These are phyloP conservation scores for Penicillium flavigenum DNA, from an alignment of 495 filamentous ascomycete genomes.

Conservation along the genomic window DNA sequence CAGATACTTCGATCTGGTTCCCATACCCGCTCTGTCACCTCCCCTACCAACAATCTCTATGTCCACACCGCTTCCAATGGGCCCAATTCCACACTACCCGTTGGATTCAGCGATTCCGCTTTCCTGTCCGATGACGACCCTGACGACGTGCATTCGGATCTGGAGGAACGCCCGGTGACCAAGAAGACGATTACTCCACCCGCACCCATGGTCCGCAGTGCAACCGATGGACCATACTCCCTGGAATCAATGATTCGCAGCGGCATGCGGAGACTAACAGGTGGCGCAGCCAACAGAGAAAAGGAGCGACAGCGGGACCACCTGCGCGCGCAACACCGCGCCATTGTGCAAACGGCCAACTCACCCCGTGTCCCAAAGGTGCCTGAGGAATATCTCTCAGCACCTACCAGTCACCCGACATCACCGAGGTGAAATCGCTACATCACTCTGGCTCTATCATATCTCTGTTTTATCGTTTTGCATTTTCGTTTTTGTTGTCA, in stretches of 20 bases:
- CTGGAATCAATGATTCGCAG: slow-evolving; percentile 66
- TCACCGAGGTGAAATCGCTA: slow-evolving; percentile 33
- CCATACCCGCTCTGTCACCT: slow-evolving; percentile 73
- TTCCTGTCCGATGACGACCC: slow-evolving; percentile 59
- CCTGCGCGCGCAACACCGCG: slow-evolving; percentile 52
- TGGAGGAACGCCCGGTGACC: slow-evolving; percentile 49
- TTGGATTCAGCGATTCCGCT: slow-evolving; percentile 42
- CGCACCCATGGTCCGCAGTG: slow-evolving; percentile 47
- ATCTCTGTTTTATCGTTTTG: neutral
- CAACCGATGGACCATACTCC: slow-evolving; percentile 57
- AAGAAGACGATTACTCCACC: slow-evolving; percentile 50
- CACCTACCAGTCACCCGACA: slow-evolving; percentile 41
- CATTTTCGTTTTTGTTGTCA: slow-evolving; percentile 1
- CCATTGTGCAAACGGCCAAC: slow-evolving; percentile 40
- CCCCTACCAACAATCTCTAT: slow-evolving; percentile 60
- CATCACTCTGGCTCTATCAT: neutral
- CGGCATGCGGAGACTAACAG: slow-evolving; percentile 67
- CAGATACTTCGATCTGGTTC: slow-evolving; percentile 52
- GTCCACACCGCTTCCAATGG: slow-evolving; percentile 34
- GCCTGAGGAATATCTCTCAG: slow-evolving; percentile 53
- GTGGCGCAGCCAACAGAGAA: slow-evolving; percentile 55
- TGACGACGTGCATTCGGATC: slow-evolving; percentile 49
- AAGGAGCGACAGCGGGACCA: slow-evolving; percentile 61
- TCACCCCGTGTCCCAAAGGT: slow-evolving; percentile 66
- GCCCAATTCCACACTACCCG: slow-evolving; percentile 27